These are phyloP conservation scores for Leptodontidium sp. DNA, from an alignment of 2,329 filamentous ascomycete genomes.

Conservation along the genomic window DNA sequence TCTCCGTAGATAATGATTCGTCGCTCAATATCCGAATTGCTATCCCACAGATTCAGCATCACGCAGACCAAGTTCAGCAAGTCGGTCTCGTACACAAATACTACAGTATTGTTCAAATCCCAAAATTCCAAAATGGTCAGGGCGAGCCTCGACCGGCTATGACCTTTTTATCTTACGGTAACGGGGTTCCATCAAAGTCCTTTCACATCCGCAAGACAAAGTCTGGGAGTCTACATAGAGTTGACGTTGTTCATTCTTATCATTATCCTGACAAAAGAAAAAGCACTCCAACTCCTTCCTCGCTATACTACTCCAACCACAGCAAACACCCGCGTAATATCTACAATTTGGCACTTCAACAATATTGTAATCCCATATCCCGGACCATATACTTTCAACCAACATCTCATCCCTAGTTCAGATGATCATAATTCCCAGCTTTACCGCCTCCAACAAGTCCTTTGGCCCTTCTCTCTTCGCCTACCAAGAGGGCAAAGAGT, in stretches of 20 bases:
- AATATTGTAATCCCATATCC: background rate
- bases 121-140: too few relatives aligned
- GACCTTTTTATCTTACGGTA: too few relatives aligned
- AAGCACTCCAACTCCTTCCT: background rate
- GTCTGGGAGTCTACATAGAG: too few relatives aligned
- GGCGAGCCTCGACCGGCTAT: too few relatives aligned
- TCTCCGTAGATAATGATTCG: too few relatives aligned
- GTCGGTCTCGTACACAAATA: too few relatives aligned
- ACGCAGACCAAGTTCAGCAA: too few relatives aligned
- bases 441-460: slow-evolving; percentile 14
- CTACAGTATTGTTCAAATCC: too few relatives aligned
- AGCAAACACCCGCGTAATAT: background rate
- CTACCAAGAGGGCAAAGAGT: slow-evolving; percentile 43
- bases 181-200: too few relatives aligned
- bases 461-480: slow-evolving; percentile 39
- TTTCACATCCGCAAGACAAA: too few relatives aligned
- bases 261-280: slow-evolving; percentile 14
- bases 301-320: background rate
- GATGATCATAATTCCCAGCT: slow-evolving; percentile 15
- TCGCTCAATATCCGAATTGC: too few relatives aligned
- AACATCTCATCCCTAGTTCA: slow-evolving; percentile 5
- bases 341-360: slow-evolving; percentile 6
- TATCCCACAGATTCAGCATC: too few relatives aligned
- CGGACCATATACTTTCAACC: background rate
- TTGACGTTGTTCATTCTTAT: background rate